Percentiles rank a stretch among this genome's conserved stretches.
phyloP scores from a whole-genome alignment of 169 alveolate genomes.

The Plasmodium gallinaceum region DNA sequence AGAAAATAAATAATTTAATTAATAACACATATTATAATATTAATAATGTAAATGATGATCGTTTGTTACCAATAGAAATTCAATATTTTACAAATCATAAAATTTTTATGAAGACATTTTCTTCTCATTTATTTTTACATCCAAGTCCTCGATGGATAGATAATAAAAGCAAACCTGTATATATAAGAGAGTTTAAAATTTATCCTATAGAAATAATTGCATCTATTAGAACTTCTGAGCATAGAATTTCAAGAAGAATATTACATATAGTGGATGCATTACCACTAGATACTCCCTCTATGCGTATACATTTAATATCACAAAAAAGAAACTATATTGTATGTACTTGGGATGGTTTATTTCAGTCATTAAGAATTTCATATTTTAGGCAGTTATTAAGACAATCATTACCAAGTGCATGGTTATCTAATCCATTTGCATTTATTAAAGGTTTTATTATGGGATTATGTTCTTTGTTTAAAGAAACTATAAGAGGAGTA shows the following conservation, averaged over 20 bases:
- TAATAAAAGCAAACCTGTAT: conserved; percentile 86
- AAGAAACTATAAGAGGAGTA: conserved; percentile 87
- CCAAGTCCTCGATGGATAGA: conserved; percentile 88
- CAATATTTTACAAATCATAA: conserved; percentile 78
- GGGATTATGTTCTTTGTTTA: conserved; percentile 85
- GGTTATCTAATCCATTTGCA: conserved; percentile 92
- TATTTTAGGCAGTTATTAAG: conserved; percentile 91
- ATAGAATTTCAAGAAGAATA: conserved; percentile 87
- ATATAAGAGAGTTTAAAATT: conserved; percentile 85
- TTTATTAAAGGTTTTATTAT: conserved; percentile 88
- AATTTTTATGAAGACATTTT: conserved; percentile 76
- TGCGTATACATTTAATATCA: conserved; percentile 89
- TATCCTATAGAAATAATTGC: conserved; percentile 88
- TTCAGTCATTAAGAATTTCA: conserved; percentile 86
- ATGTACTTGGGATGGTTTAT: conserved; percentile 89
- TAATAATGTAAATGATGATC: conserved; percentile 54
- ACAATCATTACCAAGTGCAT: conserved; percentile 92
- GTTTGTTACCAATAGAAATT: conserved; percentile 56
- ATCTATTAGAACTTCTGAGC: conserved; percentile 92
- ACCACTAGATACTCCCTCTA: conserved; percentile 94
- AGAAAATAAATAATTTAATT: conserved; percentile 54
- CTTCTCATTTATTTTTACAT: conserved; percentile 80
- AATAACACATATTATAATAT: conserved; percentile 54
- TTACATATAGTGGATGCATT: conserved; percentile 90
- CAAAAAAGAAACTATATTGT: conserved; percentile 86